Evolutionary conservation across 768 basidiomycete species (phyloP), one percentile per base, ranked within the genome.

Genomic region (Mycena olivaceomarginata): DNA sequence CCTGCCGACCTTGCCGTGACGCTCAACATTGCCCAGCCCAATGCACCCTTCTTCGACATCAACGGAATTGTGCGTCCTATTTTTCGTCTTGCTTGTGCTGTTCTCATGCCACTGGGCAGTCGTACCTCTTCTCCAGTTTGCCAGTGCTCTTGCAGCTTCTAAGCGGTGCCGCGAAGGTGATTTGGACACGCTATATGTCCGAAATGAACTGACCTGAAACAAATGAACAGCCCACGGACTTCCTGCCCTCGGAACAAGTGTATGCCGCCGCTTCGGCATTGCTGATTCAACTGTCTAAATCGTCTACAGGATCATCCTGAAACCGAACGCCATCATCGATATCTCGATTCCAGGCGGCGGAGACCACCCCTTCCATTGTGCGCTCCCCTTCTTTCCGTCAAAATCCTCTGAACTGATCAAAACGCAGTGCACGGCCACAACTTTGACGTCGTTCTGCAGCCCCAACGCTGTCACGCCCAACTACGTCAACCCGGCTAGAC

Each of bases 61-160:
- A 79, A 80, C 66, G 79, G 79, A 25, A 70, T 79, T 62, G 76
- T 77, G 62, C 40, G 76, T 70, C 20, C 22, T 11, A 40, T 51
- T 5, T 11, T 18, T 48, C 46, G 13, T 48, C 6, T 18, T 48
- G 16, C 1, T 18, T 7, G 46, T 6, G 15, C 43, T 11, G 43
- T 45, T 11, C 15, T 45, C 15, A 45, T 45, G 2, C 10, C 8
- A 6, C 1, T 4, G 12, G 20, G 2, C 22, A 77, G 76, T 70
- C 79, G 56, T 90, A 81, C 77, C 65, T 64, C 0, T 75, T 84
- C 1, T 90, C 90, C 4, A 81, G 84, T 0, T 79, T 87, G 0
- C 90, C 90, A 0, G 85, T 89, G 9, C 85, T 90, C n/a, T 85
- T 90, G 66, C 90, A 90, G 64, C 87, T 91, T 56, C 82, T 90